These are phyloP conservation scores for Aspergillus bertholletiae DNA, from an alignment of 495 filamentous ascomycete species.

Conservation along the genomic window DNA sequence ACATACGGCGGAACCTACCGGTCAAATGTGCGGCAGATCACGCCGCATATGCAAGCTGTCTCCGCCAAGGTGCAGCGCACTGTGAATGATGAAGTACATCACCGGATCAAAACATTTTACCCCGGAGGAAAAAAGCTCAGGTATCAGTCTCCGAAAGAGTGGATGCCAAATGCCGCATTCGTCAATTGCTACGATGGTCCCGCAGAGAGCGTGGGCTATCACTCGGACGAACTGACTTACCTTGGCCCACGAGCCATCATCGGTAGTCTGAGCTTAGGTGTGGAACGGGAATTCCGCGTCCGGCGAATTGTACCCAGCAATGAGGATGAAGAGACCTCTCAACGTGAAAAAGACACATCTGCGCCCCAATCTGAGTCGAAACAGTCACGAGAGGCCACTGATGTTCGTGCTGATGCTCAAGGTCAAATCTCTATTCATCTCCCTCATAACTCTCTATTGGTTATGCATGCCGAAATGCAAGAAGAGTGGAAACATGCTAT, in stretches of 20 bases:
- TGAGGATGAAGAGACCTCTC: slow-evolving; percentile 13
- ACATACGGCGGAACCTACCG: slow-evolving; percentile 75
- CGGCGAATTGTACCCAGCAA: slow-evolving; percentile 64
- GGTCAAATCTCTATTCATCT: slow-evolving; percentile 90
- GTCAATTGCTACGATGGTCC: slow-evolving; percentile 90
- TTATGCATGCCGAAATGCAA: slow-evolving; percentile 89
- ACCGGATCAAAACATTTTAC: slow-evolving; percentile 60
- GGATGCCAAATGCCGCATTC: slow-evolving; percentile 85
- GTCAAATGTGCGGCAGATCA: slow-evolving; percentile 69
- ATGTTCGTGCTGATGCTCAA: slow-evolving; percentile 52
- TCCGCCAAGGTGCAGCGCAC: slow-evolving; percentile 61
- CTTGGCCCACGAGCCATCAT: slow-evolving; percentile 85
- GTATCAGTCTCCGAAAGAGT: slow-evolving; percentile 67
- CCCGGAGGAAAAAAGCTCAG: slow-evolving; percentile 66
- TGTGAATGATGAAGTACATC: slow-evolving; percentile 71
- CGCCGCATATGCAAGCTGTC: slow-evolving; percentile 65
- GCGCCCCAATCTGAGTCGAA: neutral
- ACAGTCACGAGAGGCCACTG: slow-evolving; percentile 13
- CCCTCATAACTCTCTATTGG: slow-evolving; percentile 85
- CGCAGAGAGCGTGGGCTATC: slow-evolving; percentile 80
- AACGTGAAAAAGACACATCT: neutral
- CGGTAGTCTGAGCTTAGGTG: slow-evolving; percentile 84
- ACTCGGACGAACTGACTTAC: slow-evolving; percentile 90
- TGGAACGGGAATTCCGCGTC: slow-evolving; percentile 86
- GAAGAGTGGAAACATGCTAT: slow-evolving; percentile 64